Evolutionary conservation across 306 rosid genomes (phyloP).

Genomic region (Gleditsia sinensis): DNA sequence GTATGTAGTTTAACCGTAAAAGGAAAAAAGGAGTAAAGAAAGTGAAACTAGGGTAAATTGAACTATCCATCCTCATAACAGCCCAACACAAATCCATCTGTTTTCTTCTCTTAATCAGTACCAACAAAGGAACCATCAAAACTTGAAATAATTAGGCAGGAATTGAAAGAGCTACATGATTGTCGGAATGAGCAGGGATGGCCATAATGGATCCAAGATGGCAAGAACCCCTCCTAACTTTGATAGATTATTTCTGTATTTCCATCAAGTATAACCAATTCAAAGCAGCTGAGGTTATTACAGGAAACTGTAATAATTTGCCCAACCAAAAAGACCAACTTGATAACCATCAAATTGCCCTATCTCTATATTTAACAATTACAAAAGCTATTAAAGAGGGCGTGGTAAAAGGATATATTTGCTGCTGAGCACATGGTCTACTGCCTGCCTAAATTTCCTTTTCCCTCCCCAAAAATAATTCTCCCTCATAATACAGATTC

Average conservation of each 20-base stretch:
- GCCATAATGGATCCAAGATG: neutral
- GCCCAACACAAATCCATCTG: neutral
- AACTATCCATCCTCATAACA: neutral
- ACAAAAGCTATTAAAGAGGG: neutral
- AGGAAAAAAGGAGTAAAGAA: neutral
- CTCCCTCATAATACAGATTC: neutral
- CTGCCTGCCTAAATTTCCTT: neutral
- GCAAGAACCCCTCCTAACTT: neutral
- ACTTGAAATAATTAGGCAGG: neutral
- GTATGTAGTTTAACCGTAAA: neutral
- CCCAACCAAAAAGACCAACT: neutral
- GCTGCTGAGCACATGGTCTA: neutral
- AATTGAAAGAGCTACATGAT: neutral
- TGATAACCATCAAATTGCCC: neutral
- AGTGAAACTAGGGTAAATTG: neutral
- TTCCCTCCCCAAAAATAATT: neutral
- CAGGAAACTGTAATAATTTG: neutral
- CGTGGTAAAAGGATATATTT: neutral
- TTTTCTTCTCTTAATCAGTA: neutral
- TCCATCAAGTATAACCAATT: neutral
- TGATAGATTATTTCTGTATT: neutral
- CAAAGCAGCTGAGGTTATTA: neutral
- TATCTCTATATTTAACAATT: neutral
- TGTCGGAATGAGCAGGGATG: neutral
- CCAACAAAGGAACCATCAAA: neutral